Evolutionary conservation across 2,329 filamentous ascomycete species (phyloP).

Genomic region (Rachicladosporium sp.): DNA sequence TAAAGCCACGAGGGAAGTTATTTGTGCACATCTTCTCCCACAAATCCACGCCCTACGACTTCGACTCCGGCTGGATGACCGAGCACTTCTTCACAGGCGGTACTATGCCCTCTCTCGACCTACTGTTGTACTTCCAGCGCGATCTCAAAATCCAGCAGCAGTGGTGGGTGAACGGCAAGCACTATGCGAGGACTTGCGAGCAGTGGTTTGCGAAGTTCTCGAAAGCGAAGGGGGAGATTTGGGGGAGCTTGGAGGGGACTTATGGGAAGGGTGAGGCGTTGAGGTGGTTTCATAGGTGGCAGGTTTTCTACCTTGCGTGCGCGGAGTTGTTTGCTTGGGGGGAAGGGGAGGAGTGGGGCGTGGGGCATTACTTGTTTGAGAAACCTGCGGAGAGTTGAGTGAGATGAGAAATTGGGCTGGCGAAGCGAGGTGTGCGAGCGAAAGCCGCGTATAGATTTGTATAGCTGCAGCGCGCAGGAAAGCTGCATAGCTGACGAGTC

Average conservation of each 20-base stretch:
- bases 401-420: no score
- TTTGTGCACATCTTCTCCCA: constrained; percentile 60
- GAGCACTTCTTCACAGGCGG: constrained; percentile 62
- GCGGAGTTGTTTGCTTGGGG: constrained; percentile 56
- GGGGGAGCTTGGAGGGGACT: constrained; percentile 52
- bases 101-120: constrained; percentile 56
- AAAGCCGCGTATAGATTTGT: no score
- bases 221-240: constrained; percentile 46
- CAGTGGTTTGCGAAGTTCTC: constrained; percentile 53
- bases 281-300: constrained; percentile 59
- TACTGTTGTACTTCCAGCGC: constrained; percentile 54
- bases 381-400: constrained; percentile 28
- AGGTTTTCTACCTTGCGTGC: constrained; percentile 61
- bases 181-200: constrained; percentile 61
- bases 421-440: no score
- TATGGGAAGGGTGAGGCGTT: constrained; percentile 48
- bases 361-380: constrained; percentile 55
- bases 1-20: constrained; percentile 52
- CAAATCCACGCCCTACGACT: constrained; percentile 54
- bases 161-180: constrained; percentile 59
- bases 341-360: constrained; percentile 55
- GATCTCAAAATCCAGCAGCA: constrained; percentile 48
- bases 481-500: no score
- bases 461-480: no score
- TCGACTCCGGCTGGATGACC: constrained; percentile 62